Evolutionary conservation across 75 land plant species (phyloP), one percentile per base, ranked within the genome.

Genomic region (Azolla pinnata): DNA sequence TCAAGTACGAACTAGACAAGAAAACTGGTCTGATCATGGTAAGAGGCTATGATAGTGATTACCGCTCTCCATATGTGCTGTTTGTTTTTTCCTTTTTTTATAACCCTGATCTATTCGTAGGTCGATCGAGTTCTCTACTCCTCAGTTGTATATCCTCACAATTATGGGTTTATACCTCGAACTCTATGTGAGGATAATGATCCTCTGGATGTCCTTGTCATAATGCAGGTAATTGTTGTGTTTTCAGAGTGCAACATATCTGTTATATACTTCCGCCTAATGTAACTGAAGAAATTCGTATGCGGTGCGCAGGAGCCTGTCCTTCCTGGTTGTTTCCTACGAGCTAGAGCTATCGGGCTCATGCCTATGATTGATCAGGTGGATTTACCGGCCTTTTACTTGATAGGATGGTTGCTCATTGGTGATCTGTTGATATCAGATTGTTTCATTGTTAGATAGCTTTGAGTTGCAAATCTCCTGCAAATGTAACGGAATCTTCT

Each of bases 301-400:
- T 56, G 33, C 7, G 7, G 2, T 57, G 51, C 33, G 24, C 47
- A 79, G 81, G 81, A 79, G 54, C 81, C 81, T 48, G 75, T 79
- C 21, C 33, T 79, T 29, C 80, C 85, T 19, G 85, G 85, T 2
- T 81, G 84, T 54, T 82, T 81, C 65, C 80, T 82, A 12, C 59
- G 85, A 21, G 85, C 85, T 8, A 75, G 66, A 62, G 85, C 85
- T 4, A 76, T 80, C 33, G 83, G 83, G 23, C 71, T 82, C 14
- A 82, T 75, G 84, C 79, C 84, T 30, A 80, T 82, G 80, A 74
- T 77, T 62, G 79, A 77, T 54, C 80, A 77, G 79, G 80, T 77
- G n/a, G n/a, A n/a, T n/a, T n/a, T n/a, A n/a, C n/a, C n/a, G n/a
- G n/a, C n/a, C n/a, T n/a, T n/a, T n/a, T n/a, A n/a, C n/a, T n/a